These are phyloP conservation scores for Leccinum rimulosum DNA, from an alignment of 768 basidiomycete species.

Conservation along the genomic window DNA sequence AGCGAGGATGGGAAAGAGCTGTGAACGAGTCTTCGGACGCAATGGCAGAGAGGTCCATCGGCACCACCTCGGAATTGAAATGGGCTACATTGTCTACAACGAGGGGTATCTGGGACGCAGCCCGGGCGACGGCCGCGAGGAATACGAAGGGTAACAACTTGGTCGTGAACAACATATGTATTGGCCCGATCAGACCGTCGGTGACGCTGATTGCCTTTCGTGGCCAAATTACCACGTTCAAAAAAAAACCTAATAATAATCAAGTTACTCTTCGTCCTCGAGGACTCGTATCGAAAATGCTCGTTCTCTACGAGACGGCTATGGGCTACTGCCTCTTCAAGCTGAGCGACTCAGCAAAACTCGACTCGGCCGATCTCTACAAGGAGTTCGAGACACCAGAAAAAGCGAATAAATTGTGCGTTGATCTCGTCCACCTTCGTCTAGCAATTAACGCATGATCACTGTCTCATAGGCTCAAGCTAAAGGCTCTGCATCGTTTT, in stretches of 20 bases:
- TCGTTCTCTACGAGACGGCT: conserved; percentile 94
- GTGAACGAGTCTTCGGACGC: conserved; percentile 33
- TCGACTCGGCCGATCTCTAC: conserved; percentile 82
- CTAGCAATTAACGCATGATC: conserved; percentile 8
- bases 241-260: conserved; percentile 24
- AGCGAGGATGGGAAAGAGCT: conserved; percentile 44
- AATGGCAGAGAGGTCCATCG: conserved; percentile 26
- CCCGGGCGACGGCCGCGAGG: conserved; percentile 2
- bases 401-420: conserved; percentile 88
- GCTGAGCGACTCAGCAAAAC: conserved; percentile 83
- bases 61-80: not conserved
- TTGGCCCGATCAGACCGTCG: not conserved
- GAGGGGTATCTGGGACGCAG: conserved; percentile 9
- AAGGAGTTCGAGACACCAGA: conserved; percentile 93
- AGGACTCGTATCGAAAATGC: conserved; percentile 49
- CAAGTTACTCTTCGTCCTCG: not conserved
- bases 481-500: conserved; percentile 95
- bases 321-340: conserved; percentile 99
- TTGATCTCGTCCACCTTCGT: conserved; percentile 18
- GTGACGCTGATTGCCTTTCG: conserved; percentile 19
- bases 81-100: not conserved
- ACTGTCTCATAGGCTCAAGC: conserved; percentile 63
- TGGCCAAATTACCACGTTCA: conserved; percentile 30
- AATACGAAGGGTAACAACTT: conserved; percentile 5
- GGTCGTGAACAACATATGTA: conserved; percentile 5